Percentiles rank a stretch among this genome's conserved stretches.
These are phyloP conservation scores for Bipolaris cookei DNA, from an alignment of 2,329 filamentous ascomycete genomes.

Conservation along the genomic window DNA sequence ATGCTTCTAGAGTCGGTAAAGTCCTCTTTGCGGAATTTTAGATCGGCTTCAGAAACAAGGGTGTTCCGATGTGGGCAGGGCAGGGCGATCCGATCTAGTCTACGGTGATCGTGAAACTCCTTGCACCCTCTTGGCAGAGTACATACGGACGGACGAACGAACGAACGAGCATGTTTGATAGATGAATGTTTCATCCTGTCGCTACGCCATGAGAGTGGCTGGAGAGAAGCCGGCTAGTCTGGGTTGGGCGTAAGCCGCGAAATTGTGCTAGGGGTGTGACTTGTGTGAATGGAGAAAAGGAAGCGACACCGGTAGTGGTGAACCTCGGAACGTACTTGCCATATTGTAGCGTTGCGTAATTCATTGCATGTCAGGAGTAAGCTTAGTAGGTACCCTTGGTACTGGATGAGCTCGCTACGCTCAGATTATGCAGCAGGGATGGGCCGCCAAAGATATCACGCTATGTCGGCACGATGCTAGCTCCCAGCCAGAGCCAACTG, in stretches of 20 bases:
- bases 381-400: background rate
- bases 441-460: slow-evolving; percentile 4
- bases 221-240: background rate
- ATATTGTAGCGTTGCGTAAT: slow-evolving; percentile 2
- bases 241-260: background rate
- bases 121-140: background rate
- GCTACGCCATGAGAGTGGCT: background rate
- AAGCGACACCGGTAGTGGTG: background rate
- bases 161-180: background rate
- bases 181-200: background rate
- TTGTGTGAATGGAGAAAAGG: background rate
- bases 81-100: background rate
- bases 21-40: background rate
- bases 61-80: background rate
- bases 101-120: slow-evolving; percentile 1
- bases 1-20: background rate
- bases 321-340: background rate
- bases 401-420: background rate
- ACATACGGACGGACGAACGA: too few species aligned
- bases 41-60: background rate
- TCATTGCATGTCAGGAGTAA: slow-evolving; percentile 1
- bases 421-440: slow-evolving; percentile 1
- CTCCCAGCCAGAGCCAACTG: background rate
- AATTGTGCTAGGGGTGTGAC: background rate
- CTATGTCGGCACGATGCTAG: slow-evolving; percentile 11